Evolutionary conservation across 1,284 basidiomycete species (phyloP).

Genomic region (Marasmius oreades): DNA sequence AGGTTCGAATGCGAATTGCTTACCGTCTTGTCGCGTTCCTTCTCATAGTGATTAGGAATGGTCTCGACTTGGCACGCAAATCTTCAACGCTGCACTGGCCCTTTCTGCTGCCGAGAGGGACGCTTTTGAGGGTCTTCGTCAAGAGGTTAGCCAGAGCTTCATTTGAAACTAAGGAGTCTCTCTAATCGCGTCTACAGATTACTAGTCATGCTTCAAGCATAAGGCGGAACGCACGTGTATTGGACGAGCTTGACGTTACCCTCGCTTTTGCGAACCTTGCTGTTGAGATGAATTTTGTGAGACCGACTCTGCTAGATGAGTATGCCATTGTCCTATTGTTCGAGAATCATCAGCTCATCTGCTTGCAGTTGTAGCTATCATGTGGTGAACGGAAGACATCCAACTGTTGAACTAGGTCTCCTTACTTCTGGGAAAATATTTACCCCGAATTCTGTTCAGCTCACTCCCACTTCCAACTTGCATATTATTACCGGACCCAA

Average conservation of each 20-base stretch:
- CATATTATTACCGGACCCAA: conserved; percentile 93
- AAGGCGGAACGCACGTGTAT: conserved; percentile 72
- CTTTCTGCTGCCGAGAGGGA: conserved; percentile 63
- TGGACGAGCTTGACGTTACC: conserved; percentile 89
- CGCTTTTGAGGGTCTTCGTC: conserved; percentile 66
- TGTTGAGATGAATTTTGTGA: conserved; percentile 71
- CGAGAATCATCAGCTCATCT: background rate
- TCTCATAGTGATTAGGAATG: conserved; percentile 51
- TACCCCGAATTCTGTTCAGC: conserved; percentile 75
- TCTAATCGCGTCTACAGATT: conserved; percentile 44
- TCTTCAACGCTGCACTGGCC: conserved; percentile 53
- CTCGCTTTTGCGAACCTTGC: conserved; percentile 84
- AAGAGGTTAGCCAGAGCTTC: conserved; percentile 45
- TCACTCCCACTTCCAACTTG: conserved; percentile 59
- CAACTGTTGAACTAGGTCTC: conserved; percentile 89
- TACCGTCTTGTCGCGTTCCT: conserved; percentile 3
- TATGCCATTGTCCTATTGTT: conserved; percentile 34
- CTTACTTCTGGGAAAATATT: conserved; percentile 73
- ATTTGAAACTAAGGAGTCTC: conserved; percentile 2
- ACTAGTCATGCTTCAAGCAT: conserved; percentile 53
- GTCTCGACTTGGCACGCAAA: conserved; percentile 67
- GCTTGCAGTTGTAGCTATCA: conserved; percentile 54
- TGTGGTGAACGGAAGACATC: conserved; percentile 83
- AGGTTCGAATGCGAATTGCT: conserved; percentile 36
- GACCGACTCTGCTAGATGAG: conserved; percentile 73